phyloP scores from a whole-genome alignment of 1,139 yeast species.

The Geotrichum candidum region DNA sequence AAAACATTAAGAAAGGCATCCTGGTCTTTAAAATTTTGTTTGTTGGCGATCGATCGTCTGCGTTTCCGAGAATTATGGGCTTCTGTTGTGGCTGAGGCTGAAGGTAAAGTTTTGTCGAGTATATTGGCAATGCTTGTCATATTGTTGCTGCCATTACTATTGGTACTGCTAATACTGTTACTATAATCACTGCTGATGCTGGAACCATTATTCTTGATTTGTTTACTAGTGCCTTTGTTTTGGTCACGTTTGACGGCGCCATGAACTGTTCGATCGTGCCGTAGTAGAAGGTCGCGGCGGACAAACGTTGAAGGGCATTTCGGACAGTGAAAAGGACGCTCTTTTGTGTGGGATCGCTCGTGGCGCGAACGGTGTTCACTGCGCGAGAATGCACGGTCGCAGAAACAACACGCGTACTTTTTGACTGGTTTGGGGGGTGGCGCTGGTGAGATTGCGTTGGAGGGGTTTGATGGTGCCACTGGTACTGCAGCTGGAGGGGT shows the following conservation, averaged over 20 bases:
- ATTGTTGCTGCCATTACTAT: not conserved
- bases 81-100: not conserved
- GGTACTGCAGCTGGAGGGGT: not conserved
- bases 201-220: not conserved
- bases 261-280: conserved; percentile 77
- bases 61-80: not conserved
- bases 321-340: conserved; percentile 71
- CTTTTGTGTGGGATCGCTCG: conserved; percentile 78
- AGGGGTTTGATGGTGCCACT: not conserved
- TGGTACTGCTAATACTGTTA: not conserved
- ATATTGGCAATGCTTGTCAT: not conserved
- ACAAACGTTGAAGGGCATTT: conserved; percentile 70
- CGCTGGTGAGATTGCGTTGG: not conserved
- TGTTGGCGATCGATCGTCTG: not conserved
- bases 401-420: conserved; percentile 63
- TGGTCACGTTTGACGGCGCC: conserved; percentile 23
- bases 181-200: not conserved
- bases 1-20: conserved; percentile 8
- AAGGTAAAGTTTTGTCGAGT: not conserved
- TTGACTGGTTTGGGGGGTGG: not conserved
- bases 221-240: not conserved
- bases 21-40: not conserved
- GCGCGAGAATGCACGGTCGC: conserved; percentile 74
- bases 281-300: conserved; percentile 63
- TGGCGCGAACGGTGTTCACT: conserved; percentile 79